Evolutionary conservation across 345 rosid genomes (phyloP), one percentile per base, ranked within the genome.

Genomic region (Barbarea vulgaris): DNA sequence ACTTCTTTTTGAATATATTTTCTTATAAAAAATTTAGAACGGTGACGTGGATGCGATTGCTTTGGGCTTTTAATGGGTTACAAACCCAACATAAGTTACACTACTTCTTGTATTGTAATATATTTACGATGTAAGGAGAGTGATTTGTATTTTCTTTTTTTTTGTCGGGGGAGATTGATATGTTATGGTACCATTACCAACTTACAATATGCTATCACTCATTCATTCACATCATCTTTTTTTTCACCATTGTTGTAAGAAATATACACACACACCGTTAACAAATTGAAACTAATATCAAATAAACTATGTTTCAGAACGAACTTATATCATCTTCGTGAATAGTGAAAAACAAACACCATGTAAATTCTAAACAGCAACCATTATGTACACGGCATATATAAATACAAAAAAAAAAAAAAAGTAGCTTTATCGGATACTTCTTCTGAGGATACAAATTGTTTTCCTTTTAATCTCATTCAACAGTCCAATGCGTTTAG

Each of bases 401-500:
- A 46, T 33, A n/a, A n/a, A 58, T 25, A 30, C 58, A 8, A 28
- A 25, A 39, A n/a, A n/a, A n/a, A n/a, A n/a, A n/a, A n/a, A n/a
- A 37, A 39, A 50, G 7, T 19, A 27, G 41, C 19, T 15, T 63
- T 6, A 44, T 44, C 24, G 14, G 21, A 47, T 57, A 19, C 21
- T 24, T 42, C 21, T 65, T 59, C n/a, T n/a, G n/a, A n/a, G n/a
- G 14, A 34, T 31, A 31, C 42, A 42, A 9, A 37, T 6, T 39
- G 41, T 9, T 58, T 34, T 9, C 47, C n/a, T 31, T 69, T 11
- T 5, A 15, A 15, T 15, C 14, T 74, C 76, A 79, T 76, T 89
- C 85, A 90, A 75, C 88, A 88, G 70, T 92, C 97, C 91, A 86
- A 85, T 46, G 86, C 89, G 67, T 83, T 87, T 12, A 83, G 81